Evolutionary conservation across 176 grass and related monocot species (phyloP).

Genomic region (Oryza officinalis): DNA sequence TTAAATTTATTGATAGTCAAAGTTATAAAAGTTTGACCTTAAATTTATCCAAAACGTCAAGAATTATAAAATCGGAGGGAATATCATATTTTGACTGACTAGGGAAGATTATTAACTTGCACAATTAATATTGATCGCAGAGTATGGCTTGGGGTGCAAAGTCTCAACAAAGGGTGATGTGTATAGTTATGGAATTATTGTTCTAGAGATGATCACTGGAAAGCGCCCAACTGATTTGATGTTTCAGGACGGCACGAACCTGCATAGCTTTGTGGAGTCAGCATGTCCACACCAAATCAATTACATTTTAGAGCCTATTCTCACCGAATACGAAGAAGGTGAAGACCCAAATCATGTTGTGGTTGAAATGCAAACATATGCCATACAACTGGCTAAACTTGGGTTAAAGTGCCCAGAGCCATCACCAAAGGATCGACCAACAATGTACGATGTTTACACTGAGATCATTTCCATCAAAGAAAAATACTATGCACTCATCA

Average conservation of each 20-base stretch:
- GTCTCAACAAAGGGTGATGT: slow-evolving; percentile 32
- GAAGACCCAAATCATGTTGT: background rate
- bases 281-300: background rate
- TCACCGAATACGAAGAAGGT: background rate
- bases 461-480: slow-evolving; percentile 12
- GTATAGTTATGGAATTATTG: slow-evolving; percentile 36
- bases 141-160: slow-evolving; percentile 30
- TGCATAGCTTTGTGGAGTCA: background rate
- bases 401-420: slow-evolving; percentile 8
- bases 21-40: too few species aligned
- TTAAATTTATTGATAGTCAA: too few species aligned
- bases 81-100: too few species aligned
- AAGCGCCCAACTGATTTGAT: slow-evolving; percentile 12
- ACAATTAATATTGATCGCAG: background rate
- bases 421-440: slow-evolving; percentile 10
- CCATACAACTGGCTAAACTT: slow-evolving; percentile 15
- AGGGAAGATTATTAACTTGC: too few species aligned
- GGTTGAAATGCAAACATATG: background rate
- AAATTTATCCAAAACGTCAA: too few species aligned
- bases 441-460: background rate
- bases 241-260: background rate
- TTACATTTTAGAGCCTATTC: background rate
- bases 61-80: too few species aligned
- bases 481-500: background rate
- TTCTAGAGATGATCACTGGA: slow-evolving; percentile 16